These are phyloP conservation scores for Haberlea rhodopensis DNA, from an alignment of 257 asterid species.

Conservation along the genomic window DNA sequence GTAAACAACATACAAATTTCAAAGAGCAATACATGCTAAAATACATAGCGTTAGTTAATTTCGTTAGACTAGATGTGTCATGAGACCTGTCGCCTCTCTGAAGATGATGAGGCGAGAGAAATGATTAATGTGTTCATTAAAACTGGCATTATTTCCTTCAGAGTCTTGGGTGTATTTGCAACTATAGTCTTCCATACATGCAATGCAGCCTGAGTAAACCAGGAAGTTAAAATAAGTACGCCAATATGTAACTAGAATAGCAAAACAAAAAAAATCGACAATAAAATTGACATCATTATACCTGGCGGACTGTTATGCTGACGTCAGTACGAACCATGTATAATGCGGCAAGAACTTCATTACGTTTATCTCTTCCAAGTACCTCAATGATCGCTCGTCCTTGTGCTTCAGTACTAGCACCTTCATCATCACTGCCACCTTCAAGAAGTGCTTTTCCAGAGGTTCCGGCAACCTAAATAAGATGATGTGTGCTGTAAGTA, in stretches of 20 bases:
- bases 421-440: slow-evolving; percentile 99
- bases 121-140: slow-evolving; percentile 86
- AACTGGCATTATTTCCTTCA: slow-evolving; percentile 97
- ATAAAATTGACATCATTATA: slow-evolving; percentile 30
- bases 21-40: slow-evolving; percentile 18
- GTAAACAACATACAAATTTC: slow-evolving; percentile 21
- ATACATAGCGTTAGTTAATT: slow-evolving; percentile 17
- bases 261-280: slow-evolving; percentile 25
- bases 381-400: slow-evolving; percentile 99
- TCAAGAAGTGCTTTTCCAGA: slow-evolving; percentile 99
- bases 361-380: slow-evolving; percentile 93
- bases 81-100: slow-evolving; percentile 93
- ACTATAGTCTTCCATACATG: slow-evolving; percentile 99
- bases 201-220: slow-evolving; percentile 74
- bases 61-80: slow-evolving; percentile 18
- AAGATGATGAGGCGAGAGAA: slow-evolving; percentile 92
- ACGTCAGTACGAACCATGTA: slow-evolving; percentile 98
- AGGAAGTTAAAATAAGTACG: slow-evolving; percentile 21
- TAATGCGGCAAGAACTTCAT: slow-evolving; percentile 98
- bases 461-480: slow-evolving; percentile 93
- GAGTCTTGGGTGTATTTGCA: slow-evolving; percentile 96
- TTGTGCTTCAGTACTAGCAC: slow-evolving; percentile 99
- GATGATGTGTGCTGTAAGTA: slow-evolving; percentile 19
- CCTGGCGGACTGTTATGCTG: slow-evolving; percentile 97
- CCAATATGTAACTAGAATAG: slow-evolving; percentile 23